Conservation (phyloP, 1,284 basidiomycete species). For the Neonothopanus nambi region DNA sequence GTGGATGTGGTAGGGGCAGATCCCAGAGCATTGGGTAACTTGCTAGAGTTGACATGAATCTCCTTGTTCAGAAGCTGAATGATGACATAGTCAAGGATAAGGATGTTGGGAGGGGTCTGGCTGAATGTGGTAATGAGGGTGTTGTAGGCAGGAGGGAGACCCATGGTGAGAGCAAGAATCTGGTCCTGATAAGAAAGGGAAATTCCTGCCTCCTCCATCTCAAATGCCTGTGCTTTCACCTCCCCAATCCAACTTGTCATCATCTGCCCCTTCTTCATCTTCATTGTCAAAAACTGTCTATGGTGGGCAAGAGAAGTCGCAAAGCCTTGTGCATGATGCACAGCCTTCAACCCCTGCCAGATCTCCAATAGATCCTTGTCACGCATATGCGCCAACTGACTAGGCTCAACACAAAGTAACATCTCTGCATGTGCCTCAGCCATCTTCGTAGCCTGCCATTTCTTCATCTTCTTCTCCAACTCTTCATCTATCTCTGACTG, state of each 20-base stretch:
- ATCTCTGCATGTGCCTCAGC: slow-evolving; percentile 30
- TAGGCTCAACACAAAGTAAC: slow-evolving; percentile 29
- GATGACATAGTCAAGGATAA: slow-evolving; percentile 29
- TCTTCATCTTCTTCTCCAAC: slow-evolving; percentile 14
- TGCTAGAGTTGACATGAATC: slow-evolving; percentile 6
- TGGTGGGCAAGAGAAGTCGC: slow-evolving; percentile 27
- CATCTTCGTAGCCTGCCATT: slow-evolving; percentile 22
- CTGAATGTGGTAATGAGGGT: slow-evolving; percentile 31
- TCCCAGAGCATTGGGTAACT: no score
- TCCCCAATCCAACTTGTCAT: slow-evolving; percentile 34
- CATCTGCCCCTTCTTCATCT: slow-evolving; percentile 23
- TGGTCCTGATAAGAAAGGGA: slow-evolving; percentile 30
- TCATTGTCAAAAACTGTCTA: slow-evolving; percentile 26
- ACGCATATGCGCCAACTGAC: slow-evolving; percentile 32
- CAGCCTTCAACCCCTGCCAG: slow-evolving; percentile 28
- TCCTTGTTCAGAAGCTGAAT: slow-evolving; percentile 31
- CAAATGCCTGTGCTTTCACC: slow-evolving; percentile 24
- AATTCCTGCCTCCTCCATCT: slow-evolving; percentile 24
- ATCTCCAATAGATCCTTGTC: slow-evolving; percentile 25
- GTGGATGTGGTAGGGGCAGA: no score
- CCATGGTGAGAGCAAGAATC: slow-evolving; percentile 34
- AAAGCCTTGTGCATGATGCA: slow-evolving; percentile 33
- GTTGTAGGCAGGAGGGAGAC: slow-evolving; percentile 29
- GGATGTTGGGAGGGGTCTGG: slow-evolving; percentile 20
- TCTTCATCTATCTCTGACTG: slow-evolving; percentile 18